Evolutionary conservation across 2,329 filamentous ascomycete species (phyloP), one percentile per base, ranked within the genome.

Genomic region (Colletotrichum sansevieriae): DNA sequence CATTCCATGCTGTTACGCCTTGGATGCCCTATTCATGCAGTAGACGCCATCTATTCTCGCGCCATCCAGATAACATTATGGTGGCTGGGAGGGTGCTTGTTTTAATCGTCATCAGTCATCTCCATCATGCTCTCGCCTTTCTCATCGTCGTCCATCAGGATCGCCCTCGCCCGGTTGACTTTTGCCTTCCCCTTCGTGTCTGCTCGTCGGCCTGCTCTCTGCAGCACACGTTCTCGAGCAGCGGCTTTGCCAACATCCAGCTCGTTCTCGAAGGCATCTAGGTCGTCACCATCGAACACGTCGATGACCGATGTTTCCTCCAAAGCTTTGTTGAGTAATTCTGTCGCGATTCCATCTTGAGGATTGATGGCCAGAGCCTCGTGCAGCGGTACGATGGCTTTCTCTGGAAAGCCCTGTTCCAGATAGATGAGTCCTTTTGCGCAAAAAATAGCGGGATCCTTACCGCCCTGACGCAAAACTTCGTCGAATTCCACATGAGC

Each of bases 391-490:
- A 91, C 85, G 4, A 96, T 90, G 0, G 95, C 95, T 52, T 97
- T 92, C 74, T 92, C 91, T 0, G 89, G 88, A 58, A 88, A 85
- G 15, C 88, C 89, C 72, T 94, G 84, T 74, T 97, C 94, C 73
- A 98, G 86, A 63, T 95, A 85, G 12, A 97, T 91, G 15, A 98
- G 83, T 0, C 93, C 95, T 75, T 97, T 95, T 11, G 94, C 91
- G 56, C 89, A 88, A 76, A 97, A 96, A 3, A 96, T 88, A 35
- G 89, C 87, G 1, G 92, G 86, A 71, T 96, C 92, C 72, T 95
- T 94, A 49, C 91, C 91, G 8, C 94, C 93, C 54, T 93, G 88
- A 12, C 95, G 87, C 35, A 98, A 85, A 35, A 97, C 96, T 75
- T 95, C 91, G 71, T 98, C 92, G 74, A 98, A 98, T 76, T 95